phyloP scores from a whole-genome alignment of 2,329 filamentous ascomycete species.

The Periglandula ipomoeae region DNA sequence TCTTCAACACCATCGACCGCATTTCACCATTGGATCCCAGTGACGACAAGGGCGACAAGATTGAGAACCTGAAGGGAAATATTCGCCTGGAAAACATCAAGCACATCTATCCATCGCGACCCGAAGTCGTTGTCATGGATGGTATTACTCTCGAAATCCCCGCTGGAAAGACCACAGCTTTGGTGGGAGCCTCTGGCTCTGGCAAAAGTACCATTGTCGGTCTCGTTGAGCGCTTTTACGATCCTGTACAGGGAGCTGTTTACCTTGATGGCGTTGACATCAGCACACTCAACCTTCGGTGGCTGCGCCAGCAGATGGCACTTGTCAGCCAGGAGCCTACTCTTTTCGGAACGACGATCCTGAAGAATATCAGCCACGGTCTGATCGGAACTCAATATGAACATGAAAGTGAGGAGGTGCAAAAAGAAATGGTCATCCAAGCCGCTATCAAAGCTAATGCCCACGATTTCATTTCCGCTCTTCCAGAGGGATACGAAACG shows the following conservation, averaged over 20 bases:
- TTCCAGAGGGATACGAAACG: constrained; percentile 87
- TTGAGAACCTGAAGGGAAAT: constrained; percentile 64
- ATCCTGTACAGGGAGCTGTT: constrained; percentile 72
- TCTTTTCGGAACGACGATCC: constrained; percentile 83
- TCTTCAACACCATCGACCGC: constrained; percentile 89
- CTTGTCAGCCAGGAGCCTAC: constrained; percentile 90
- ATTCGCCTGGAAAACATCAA: constrained; percentile 77
- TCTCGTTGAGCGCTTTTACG: constrained; percentile 88
- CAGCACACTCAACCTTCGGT: constrained; percentile 71
- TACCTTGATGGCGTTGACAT: constrained; percentile 78
- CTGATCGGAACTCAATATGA: constrained; percentile 78
- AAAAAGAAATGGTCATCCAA: constrained; percentile 61
- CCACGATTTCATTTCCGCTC: constrained; percentile 74
- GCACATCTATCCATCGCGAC: constrained; percentile 89
- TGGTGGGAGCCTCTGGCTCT: constrained; percentile 89
- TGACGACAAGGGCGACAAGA: constrained; percentile 57
- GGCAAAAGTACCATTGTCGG: constrained; percentile 94
- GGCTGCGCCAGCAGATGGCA: constrained; percentile 86
- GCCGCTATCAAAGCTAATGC: constrained; percentile 89
- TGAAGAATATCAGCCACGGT: constrained; percentile 81
- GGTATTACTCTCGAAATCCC: constrained; percentile 72
- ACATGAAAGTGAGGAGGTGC: constrained; percentile 53
- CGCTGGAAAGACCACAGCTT: constrained; percentile 82
- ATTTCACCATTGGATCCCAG: constrained; percentile 74
- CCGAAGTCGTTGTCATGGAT: constrained; percentile 83